Evolutionary conservation across 1,284 basidiomycete species (phyloP), one percentile per base, ranked within the genome.

Genomic region (Puccinia brachypodii): DNA sequence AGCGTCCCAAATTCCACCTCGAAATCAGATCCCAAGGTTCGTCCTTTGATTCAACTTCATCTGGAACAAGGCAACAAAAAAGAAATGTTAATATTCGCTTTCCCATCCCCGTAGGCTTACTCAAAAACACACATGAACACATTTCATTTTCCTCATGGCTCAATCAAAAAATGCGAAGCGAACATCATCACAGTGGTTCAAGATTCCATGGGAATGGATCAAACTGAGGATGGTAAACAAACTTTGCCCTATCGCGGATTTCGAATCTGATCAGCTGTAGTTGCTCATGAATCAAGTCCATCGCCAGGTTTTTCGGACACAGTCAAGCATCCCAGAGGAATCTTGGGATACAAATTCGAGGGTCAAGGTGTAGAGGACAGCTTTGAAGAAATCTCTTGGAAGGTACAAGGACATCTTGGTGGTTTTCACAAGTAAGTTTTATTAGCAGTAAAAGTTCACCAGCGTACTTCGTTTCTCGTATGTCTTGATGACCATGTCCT

Each of bases 291-390:
- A 16, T 58, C 44, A 1, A 16, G 31, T 44, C 3, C 62, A 9
- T 71, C 0, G 3, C 8, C 6, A 72, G 77, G 77, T 25, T 71
- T 72, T n/a, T 38, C 33, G 77, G 75, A 66, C 62, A 84, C 85
- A 47, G 80, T 84, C 33, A 85, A 85, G 53, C 80, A 84, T 8
- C 85, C 85, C 58, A 82, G 85, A n/a, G 85, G 85, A 1, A 84
- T 85, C 62, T 78, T 84, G 13, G 84, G 76, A 79, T 83, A 64
- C 83, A 44, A 56, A 72, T 69, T 78, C 14, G 76, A 78, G 69
- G 14, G 82, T 80, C 82, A 75, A 50, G 33, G 31, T 0, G 22
- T 64, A 1, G 72, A 74, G 36, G 38, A 74, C 0, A n/a, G 40
- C 3, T 28, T 80, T 2, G 77, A 40, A 16, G 76, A 76, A 33